Evolutionary conservation across 2,329 filamentous ascomycete genomes (phyloP).

Genomic region (Aspergillus sp.): DNA sequence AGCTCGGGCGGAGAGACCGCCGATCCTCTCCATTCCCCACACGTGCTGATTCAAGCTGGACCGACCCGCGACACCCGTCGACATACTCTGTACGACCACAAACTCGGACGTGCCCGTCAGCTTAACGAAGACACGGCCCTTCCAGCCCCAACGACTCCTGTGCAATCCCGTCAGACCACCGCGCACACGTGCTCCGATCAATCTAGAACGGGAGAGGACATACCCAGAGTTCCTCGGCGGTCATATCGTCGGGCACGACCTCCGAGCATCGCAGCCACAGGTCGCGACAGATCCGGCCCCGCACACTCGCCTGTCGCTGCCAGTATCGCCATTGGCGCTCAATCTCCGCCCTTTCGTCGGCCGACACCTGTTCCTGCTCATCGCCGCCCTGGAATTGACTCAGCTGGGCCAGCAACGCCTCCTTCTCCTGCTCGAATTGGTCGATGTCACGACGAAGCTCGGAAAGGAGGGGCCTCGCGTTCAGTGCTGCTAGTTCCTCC

Average conservation of each 20-base stretch:
- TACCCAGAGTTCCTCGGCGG: slow-evolving; percentile 51
- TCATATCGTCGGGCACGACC: slow-evolving; percentile 47
- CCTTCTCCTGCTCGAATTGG: slow-evolving; percentile 46
- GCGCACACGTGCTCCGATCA: neutral
- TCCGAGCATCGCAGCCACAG: slow-evolving; percentile 53
- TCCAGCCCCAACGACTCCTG: slow-evolving; percentile 40
- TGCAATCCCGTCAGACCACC: neutral
- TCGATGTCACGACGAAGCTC: slow-evolving; percentile 48
- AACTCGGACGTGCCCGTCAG: neutral
- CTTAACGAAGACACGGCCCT: slow-evolving; percentile 26
- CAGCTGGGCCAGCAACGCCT: slow-evolving; percentile 41
- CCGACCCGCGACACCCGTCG: neutral
- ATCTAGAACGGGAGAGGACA: slow-evolving; percentile 6
- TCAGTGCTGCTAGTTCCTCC: slow-evolving; percentile 45
- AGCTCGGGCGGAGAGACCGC: slow-evolving; percentile 4
- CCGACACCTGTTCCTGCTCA: slow-evolving; percentile 39
- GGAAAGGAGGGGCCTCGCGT: slow-evolving; percentile 49
- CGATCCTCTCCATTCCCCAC: slow-evolving; percentile 6
- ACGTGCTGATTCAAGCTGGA: neutral
- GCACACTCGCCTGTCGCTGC: slow-evolving; percentile 37
- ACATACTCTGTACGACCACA: neutral
- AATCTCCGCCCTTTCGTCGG: slow-evolving; percentile 48
- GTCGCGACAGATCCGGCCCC: slow-evolving; percentile 51
- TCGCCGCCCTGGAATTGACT: slow-evolving; percentile 41
- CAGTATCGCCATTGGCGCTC: slow-evolving; percentile 49